A percentile compares a stretch with the other conserved stretches of the same genome.
phyloP scores from a whole-genome alignment of 176 grass and related monocot species.

The Cocos nucifera region DNA sequence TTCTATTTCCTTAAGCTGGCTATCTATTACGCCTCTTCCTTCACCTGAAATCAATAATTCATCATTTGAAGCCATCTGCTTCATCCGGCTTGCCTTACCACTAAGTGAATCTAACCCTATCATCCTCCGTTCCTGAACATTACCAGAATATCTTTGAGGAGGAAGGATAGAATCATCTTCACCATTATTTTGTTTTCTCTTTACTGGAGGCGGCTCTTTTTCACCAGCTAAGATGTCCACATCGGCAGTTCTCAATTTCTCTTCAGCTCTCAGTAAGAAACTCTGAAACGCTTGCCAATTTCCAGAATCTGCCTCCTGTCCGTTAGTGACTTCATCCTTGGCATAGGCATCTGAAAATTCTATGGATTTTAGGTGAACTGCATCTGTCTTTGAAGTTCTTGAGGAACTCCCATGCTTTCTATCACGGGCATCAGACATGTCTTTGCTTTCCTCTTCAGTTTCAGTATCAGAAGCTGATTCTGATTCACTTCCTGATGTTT shows the following conservation, averaged over 20 bases:
- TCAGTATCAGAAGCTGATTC: conserved; percentile 47
- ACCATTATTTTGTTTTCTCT: conserved; percentile 43
- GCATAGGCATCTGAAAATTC: conserved; percentile 36
- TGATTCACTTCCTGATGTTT: conserved; percentile 46
- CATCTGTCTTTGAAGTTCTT: conserved; percentile 58
- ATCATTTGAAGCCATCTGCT: conserved; percentile 50
- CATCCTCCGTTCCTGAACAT: conserved; percentile 28
- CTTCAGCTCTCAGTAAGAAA: conserved; percentile 79
- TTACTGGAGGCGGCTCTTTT: conserved; percentile 30
- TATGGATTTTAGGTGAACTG: conserved; percentile 23
- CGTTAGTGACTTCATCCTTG: conserved; percentile 41
- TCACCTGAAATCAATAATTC: conserved; percentile 54
- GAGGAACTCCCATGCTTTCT: conserved; percentile 48
- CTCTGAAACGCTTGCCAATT: conserved; percentile 92
- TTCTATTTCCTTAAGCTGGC: conserved; percentile 80
- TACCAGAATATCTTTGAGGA: conserved; percentile 37
- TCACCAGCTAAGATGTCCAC: conserved; percentile 58
- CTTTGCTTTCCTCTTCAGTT: conserved; percentile 36
- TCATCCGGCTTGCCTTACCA: conserved; percentile 44
- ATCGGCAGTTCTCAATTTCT: conserved; percentile 52
- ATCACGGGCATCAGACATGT: conserved; percentile 31
- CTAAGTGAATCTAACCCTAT: conserved; percentile 56
- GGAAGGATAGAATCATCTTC: conserved; percentile 55
- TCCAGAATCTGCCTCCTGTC: conserved; percentile 50
- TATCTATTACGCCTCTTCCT: conserved; percentile 34